Evolutionary conservation across 176 grass and related monocot species (phyloP), one percentile per base, ranked within the genome.

Genomic region (Musa itinerans): DNA sequence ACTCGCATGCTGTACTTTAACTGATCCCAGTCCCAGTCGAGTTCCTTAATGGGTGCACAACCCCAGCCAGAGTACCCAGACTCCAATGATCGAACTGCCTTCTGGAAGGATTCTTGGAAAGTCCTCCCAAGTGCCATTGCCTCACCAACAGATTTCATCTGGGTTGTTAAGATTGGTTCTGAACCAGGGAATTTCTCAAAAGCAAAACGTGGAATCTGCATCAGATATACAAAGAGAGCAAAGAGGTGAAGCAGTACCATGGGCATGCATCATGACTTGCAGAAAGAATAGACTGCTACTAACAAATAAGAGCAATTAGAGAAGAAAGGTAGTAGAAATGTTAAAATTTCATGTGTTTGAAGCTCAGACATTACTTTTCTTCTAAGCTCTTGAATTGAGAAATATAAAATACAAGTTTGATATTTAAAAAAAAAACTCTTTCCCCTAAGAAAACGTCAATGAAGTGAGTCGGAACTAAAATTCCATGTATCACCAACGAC

Each of bases 111-210:
- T 72, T 94, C 95, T 83, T 99, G 95, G 68, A 99, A 99, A 55
- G 91, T 99, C 21, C 95, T 86, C 4, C 95, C 95, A 6, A 99
- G 52, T 58, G 95, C 90, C 95, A 99, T 99, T 53, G 95, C 69
- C 83, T 99, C 95, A 50, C 95, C 95, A 78, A 99, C 95, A 54
- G 95, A 99, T 79, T 99, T 99, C 95, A 99, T 99, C 65, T 99
- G 95, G 85, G 95, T 99, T 48, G 95, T 99, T 78, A 99, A 71
- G 78, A 83, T 78, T 77, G 95, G 95, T 61, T 99, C 84, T 57
- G 91, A 94, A 50, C 95, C 95, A 82, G 95, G 95, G 62, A 99
- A 99, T 81, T 99, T 99, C 85, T 99, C 95, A 77, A 99, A 99
- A n/a, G 95, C 88, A 91, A 99, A 99, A 53, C 91, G 86, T 65